Evolutionary conservation across 495 filamentous ascomycete species (phyloP), one percentile per base, ranked within the genome.

Genomic region (Penicillium coffeae): DNA sequence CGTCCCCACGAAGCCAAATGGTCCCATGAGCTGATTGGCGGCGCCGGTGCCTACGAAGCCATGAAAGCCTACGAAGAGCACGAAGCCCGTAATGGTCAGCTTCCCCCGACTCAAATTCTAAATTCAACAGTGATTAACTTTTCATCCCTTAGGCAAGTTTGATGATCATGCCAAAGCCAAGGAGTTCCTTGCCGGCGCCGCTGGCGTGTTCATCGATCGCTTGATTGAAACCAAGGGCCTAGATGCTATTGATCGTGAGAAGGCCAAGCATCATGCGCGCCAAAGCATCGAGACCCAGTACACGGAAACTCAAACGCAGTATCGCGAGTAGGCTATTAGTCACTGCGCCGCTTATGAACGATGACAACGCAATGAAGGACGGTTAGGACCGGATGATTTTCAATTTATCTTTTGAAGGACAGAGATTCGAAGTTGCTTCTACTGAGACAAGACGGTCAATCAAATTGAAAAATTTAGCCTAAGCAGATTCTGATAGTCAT

Each of bases 1-100:
- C 51, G 56, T 38, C 47, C 38, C 16, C 66, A 85, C 73, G 60
- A 86, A 63, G 73, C 78, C 48, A 74, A 73, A 59, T 63, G 85
- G 54, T 71, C 75, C 58, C 85, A 88, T 65, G 86, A 89, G 70
- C 58, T 85, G 32, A 63, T 90, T 46, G 84, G 79, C 50, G 84
- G 83, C 48, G 86, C 82, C 36, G 86, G 85, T 27, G 80, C 84
- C 50, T 88, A 85, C 63, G 85, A 83, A 62, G 86, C 81, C 53
- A 82, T 88, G 74, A 85, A 86, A 70, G 68, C 79, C 14, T 89
- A 85, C 67, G 84, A 89, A 65, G 73, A 87, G 52, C 70, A 80
- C 42, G 80, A 84, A 58, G 77, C 77, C 50, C 63, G 64, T 21
- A 76, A 88, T 60, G 85, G 83, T 85, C 70, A 30, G 37, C 2